Conservation (phyloP, 805 yeast genomes). For the Saccharomyces paradoxus region DNA sequence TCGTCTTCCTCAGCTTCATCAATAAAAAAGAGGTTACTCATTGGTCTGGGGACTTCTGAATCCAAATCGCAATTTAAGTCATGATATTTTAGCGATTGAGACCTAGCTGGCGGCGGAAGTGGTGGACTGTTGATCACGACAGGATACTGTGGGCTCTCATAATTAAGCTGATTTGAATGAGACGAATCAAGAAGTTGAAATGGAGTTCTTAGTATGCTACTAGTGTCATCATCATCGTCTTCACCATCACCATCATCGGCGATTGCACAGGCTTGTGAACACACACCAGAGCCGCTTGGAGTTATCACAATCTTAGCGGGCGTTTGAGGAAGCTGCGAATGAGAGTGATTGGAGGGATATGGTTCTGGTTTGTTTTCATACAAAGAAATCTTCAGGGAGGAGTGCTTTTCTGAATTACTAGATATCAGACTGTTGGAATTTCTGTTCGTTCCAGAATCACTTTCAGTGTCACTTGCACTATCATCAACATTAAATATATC, state of each 20-base stretch:
- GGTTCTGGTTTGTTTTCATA: not conserved
- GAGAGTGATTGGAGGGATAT: not conserved
- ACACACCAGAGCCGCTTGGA: not conserved
- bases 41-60: conserved; percentile 30
- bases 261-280: not conserved
- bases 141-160: not conserved
- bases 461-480: conserved; percentile 1
- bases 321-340: not conserved
- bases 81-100: conserved; percentile 32
- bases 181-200: not conserved
- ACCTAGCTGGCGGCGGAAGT: conserved; percentile 22
- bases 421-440: not conserved
- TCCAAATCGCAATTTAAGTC: conserved; percentile 33
- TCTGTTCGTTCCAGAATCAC: conserved; percentile 1
- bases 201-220: not conserved
- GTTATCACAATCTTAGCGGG: not conserved
- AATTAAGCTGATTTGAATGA: not conserved
- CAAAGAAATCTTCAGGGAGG: not conserved
- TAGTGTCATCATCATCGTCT: not conserved
- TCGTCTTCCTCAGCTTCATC: conserved; percentile 31
- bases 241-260: not conserved
- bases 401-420: not conserved
- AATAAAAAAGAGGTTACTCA: conserved; percentile 26
- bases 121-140: not conserved
- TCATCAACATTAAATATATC: conserved; percentile 15